Evolutionary conservation across 371 early-diverging fungal species (phyloP), one percentile per base, ranked within the genome.

Genomic region (Circinella umbellata): DNA sequence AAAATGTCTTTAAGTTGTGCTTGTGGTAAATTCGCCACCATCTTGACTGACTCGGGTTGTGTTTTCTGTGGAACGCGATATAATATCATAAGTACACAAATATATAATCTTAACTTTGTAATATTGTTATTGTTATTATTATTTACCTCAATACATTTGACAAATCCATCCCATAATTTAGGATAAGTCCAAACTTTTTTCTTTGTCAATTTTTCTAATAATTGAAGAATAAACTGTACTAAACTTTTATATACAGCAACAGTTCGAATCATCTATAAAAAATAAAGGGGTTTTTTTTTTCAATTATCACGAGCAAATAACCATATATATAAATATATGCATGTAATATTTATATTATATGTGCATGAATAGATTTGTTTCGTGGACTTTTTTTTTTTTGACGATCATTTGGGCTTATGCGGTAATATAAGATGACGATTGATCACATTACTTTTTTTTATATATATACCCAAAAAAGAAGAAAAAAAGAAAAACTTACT

Each of bases 151-250:
- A 84, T 85, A 70, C 91, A 92, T 17, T 86, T 81, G n/a, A 93
- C 83, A 76, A 94, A 94, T 18, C 94, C 94, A 69, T 90, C 89
- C 94, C 94, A 93, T 3, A 94, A 80, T 51, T 85, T 88, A 3
- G 85, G 82, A 48, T 85, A 77, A 4, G 78, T 83, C 94, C 94
- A 94, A 20, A 94, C 82, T 54, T 89, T 81, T 69, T 89, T 91
- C 14, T 71, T 70, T 18, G 92, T 86, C 51, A 93, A 77, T 48
- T 85, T 84, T 18, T 84, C 77, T 38, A 93, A 74, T 35, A 94
- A 78, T 35, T 71, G 73, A 66, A 83, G 83, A 36, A 90, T 84
- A 70, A 89, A 90, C 9, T 84, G 81, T 3, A 80, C 76, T 34
- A 93, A 67, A 46, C 80, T 82, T 64, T 88, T 86, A 80, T 85